These are phyloP conservation scores for Cryptococcus sp. DNA, from an alignment of 1,284 basidiomycete species.

Conservation along the genomic window DNA sequence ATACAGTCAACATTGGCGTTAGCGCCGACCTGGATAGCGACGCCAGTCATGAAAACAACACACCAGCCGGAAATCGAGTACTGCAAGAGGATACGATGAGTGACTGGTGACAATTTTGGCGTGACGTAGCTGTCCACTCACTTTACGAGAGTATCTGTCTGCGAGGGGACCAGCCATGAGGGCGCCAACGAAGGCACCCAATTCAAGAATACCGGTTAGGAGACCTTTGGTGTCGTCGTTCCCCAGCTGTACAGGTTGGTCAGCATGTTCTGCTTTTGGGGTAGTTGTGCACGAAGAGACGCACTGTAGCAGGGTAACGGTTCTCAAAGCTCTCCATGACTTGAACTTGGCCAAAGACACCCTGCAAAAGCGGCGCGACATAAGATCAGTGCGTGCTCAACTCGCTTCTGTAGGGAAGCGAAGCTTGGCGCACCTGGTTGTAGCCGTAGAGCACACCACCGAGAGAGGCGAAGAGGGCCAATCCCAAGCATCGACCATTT, in stretches of 20 bases:
- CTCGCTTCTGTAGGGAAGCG: neutral
- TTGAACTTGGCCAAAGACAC: slow-evolving; percentile 50
- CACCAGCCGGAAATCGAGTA: slow-evolving; percentile 49
- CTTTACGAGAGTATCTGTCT: slow-evolving; percentile 47
- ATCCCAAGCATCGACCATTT: slow-evolving; percentile 35
- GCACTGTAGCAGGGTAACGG: slow-evolving; percentile 35
- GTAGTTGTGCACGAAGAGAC: slow-evolving; percentile 4
- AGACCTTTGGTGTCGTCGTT: slow-evolving; percentile 32
- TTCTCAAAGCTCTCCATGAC: slow-evolving; percentile 45
- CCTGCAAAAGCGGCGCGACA: slow-evolving; percentile 15
- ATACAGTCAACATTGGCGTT: slow-evolving; percentile 39
- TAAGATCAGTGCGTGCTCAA: neutral
- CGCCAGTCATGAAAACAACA: slow-evolving; percentile 48
- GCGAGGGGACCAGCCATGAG: slow-evolving; percentile 47
- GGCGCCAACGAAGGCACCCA: slow-evolving; percentile 45
- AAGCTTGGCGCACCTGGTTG: slow-evolving; percentile 27
- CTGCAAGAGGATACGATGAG: slow-evolving; percentile 12
- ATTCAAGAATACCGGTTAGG: slow-evolving; percentile 45
- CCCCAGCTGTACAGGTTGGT: slow-evolving; percentile 12
- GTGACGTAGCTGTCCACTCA: slow-evolving; percentile 8
- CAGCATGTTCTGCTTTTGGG: neutral
- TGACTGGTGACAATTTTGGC: neutral
- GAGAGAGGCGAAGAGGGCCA: slow-evolving; percentile 45
- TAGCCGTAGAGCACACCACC: slow-evolving; percentile 52
- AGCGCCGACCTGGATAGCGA: slow-evolving; percentile 43